Conservation (phyloP, 2,329 filamentous ascomycete species). For the Calycina herbarum region DNA sequence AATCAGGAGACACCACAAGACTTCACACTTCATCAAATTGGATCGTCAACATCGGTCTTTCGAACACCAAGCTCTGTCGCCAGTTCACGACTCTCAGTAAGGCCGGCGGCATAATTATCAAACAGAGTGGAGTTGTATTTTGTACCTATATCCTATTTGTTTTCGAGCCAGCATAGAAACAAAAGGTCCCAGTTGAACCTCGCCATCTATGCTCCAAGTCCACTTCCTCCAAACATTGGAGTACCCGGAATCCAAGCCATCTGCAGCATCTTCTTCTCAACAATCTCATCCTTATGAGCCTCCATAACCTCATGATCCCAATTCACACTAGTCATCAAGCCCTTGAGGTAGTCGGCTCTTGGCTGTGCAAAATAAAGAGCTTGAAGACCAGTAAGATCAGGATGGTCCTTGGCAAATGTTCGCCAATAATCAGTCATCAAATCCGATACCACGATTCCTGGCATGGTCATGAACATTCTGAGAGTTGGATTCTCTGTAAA, state of each 20-base stretch:
- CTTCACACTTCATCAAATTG: constrained; percentile 48
- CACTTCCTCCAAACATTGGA: constrained; percentile 22
- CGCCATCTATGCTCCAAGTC: constrained; percentile 11
- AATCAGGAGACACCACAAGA: constrained; percentile 16
- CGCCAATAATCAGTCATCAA: constrained; percentile 22
- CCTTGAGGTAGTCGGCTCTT: constrained; percentile 39
- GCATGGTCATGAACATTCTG: constrained; percentile 48
- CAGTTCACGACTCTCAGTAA: constrained; percentile 9
- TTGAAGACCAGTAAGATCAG: constrained; percentile 36
- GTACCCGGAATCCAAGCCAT: constrained; percentile 26
- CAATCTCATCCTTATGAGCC: constrained; percentile 33
- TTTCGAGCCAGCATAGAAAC: not conserved
- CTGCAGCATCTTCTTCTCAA: constrained; percentile 30
- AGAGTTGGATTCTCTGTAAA: constrained; percentile 44
- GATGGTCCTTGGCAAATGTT: constrained; percentile 40
- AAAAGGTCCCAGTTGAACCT: not conserved
- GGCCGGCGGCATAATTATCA: not conserved
- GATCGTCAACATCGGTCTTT: constrained; percentile 65
- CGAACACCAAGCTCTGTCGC: constrained; percentile 49
- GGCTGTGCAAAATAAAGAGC: constrained; percentile 35
- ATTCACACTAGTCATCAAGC: constrained; percentile 38
- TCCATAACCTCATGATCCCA: constrained; percentile 41
- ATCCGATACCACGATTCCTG: constrained; percentile 40
- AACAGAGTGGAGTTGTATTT: not conserved
- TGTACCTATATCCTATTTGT: not conserved